Conservation (phyloP, 1,284 basidiomycete species). For the Fistulinella cinereoalba region DNA sequence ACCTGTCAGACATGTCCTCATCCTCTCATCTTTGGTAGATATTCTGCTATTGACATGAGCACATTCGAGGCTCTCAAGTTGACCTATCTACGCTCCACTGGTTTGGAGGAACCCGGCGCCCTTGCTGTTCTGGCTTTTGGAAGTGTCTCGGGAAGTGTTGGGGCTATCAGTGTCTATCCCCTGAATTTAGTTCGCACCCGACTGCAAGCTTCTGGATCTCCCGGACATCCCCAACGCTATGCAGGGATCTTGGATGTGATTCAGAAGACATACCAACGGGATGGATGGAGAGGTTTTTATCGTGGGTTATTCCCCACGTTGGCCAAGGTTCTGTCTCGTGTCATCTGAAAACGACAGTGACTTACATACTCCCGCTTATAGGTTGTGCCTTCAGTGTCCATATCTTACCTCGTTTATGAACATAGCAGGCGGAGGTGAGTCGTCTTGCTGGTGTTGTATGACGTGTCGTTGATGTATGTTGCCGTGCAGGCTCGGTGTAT, state of each 20-base stretch:
- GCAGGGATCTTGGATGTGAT: conserved; percentile 86
- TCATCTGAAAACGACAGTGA: conserved; percentile 3
- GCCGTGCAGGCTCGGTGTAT: conserved; percentile 45
- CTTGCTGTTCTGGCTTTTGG: conserved; percentile 84
- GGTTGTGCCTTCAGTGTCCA: conserved; percentile 93
- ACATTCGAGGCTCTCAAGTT: conserved; percentile 91
- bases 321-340: conserved; percentile 65
- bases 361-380: conserved; percentile 31
- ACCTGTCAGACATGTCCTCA: background rate
- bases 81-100: conserved; percentile 77
- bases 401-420: conserved; percentile 91
- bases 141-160: conserved; percentile 85
- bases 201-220: conserved; percentile 92
- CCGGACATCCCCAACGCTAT: conserved; percentile 89
- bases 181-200: conserved; percentile 93
- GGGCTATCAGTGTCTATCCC: conserved; percentile 90
- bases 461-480: conserved; percentile 8
- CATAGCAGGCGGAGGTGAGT: conserved; percentile 73
- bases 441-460: background rate
- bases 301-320: conserved; percentile 88
- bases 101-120: conserved; percentile 80
- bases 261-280: conserved; percentile 75
- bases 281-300: conserved; percentile 96
- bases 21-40: conserved; percentile 40
- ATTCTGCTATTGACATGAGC: conserved; percentile 93